A percentile compares a stretch with the other conserved stretches of the same genome.
These are phyloP conservation scores for Salix exigua DNA, from an alignment of 345 rosid genomes.

Conservation along the genomic window DNA sequence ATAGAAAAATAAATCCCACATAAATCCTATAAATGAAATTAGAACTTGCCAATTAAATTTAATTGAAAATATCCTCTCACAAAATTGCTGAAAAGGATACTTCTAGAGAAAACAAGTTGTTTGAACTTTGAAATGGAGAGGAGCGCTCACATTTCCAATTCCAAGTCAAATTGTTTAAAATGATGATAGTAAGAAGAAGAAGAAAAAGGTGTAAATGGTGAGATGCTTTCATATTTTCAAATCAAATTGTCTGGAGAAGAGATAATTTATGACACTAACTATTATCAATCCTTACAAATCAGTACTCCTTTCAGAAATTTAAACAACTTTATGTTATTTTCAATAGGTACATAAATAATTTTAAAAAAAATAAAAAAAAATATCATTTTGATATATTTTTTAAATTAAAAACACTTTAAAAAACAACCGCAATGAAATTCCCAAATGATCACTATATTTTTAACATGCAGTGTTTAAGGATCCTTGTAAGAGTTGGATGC, in stretches of 20 bases:
- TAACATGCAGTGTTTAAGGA: background rate
- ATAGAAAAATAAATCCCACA: background rate
- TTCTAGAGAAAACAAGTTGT: background rate
- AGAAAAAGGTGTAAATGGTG: background rate
- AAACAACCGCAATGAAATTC: no score
- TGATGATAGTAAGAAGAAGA: background rate
- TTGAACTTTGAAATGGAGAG: background rate
- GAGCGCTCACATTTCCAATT: background rate
- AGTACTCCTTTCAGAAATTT: no score
- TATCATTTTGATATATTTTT: no score
- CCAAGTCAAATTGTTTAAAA: background rate
- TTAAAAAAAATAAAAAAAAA: no score
- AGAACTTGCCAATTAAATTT: background rate
- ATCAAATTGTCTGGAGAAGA: background rate
- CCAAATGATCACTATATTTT: no score
- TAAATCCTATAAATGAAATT: background rate
- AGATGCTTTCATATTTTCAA: background rate
- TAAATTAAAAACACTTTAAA: no score
- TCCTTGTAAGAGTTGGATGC: slow-evolving; percentile 9
- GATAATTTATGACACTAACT: background rate
- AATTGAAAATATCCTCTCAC: no score
- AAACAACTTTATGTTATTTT: no score
- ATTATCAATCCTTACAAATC: no score
- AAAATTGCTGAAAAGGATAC: background rate
- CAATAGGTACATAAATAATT: no score